Percentiles rank a stretch among this genome's conserved stretches.
Conservation (phyloP, 345 rosid species). For the Eutrema yunnanense region DNA sequence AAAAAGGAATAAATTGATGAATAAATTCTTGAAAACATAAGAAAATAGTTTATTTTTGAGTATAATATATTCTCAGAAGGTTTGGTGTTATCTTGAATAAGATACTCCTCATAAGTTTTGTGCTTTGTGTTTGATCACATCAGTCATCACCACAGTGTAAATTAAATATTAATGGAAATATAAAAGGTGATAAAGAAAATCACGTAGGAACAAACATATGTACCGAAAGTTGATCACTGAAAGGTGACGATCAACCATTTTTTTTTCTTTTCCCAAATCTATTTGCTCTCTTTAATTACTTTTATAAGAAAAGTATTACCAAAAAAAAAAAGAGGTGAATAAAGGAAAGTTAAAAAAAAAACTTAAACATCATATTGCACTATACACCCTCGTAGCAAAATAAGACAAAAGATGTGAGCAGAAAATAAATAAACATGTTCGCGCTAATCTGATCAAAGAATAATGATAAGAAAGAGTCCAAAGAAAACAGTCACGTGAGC, state of each 20-base stretch:
- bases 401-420: neutral
- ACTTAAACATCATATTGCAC: neutral
- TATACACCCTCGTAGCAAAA: neutral
- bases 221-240: constrained; percentile 30
- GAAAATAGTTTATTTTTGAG: neutral
- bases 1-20: neutral
- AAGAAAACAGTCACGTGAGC: constrained; percentile 19
- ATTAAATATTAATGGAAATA: constrained; percentile 4
- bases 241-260: constrained; percentile 21
- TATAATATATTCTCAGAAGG: constrained; percentile 21
- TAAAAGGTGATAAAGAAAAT: constrained; percentile 22
- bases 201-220: constrained; percentile 25
- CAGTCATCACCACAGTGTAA: constrained; percentile 14
- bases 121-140: constrained; percentile 28
- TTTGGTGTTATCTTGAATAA: constrained; percentile 30
- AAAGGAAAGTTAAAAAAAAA: neutral
- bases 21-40: neutral
- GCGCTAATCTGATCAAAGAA: neutral
- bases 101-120: constrained; percentile 24
- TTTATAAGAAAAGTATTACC: neutral
- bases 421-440: neutral
- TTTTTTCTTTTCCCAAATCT: neutral
- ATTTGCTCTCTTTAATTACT: neutral
- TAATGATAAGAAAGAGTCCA: neutral
- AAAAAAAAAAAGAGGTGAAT: neutral